Percentiles rank a stretch among this genome's conserved stretches.
Evolutionary conservation across 2,329 filamentous ascomycete genomes (phyloP).

Genomic region (Onygenales sp.): DNA sequence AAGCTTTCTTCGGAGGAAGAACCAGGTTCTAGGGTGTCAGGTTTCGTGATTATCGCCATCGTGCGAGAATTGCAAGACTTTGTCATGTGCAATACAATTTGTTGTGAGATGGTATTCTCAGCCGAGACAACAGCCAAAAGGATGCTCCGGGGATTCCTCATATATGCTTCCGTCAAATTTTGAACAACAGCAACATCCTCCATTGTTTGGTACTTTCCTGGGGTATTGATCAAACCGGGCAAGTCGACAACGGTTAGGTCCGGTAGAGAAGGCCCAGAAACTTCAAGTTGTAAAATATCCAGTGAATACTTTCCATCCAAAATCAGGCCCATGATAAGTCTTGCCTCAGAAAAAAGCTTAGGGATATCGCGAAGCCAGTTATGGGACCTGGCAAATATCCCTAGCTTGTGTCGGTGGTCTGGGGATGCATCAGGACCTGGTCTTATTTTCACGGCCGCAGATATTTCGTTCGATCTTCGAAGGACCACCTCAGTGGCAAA

Average conservation of each 20-base stretch:
- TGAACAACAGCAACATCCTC: slow-evolving; percentile 46
- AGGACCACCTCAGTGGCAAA: slow-evolving; percentile 53
- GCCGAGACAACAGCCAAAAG: slow-evolving; percentile 40
- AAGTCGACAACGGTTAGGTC: slow-evolving; percentile 54
- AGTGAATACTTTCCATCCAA: slow-evolving; percentile 19
- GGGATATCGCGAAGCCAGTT: slow-evolving; percentile 16
- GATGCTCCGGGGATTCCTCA: slow-evolving; percentile 34
- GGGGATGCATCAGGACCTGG: slow-evolving; percentile 13
- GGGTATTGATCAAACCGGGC: slow-evolving; percentile 48
- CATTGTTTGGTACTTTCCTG: slow-evolving; percentile 44
- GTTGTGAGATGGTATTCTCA: slow-evolving; percentile 33
- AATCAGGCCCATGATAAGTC: slow-evolving; percentile 15
- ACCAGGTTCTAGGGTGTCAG: slow-evolving; percentile 27
- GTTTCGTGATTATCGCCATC: slow-evolving; percentile 41
- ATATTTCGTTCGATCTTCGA: slow-evolving; percentile 18
- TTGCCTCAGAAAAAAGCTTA: slow-evolving; percentile 17
- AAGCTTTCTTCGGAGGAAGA: slow-evolving; percentile 29
- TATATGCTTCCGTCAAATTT: slow-evolving; percentile 33
- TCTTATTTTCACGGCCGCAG: slow-evolving; percentile 16
- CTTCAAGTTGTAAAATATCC: slow-evolving; percentile 50
- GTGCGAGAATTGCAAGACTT: slow-evolving; percentile 24
- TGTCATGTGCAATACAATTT: slow-evolving; percentile 31
- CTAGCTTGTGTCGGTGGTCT: slow-evolving; percentile 13
- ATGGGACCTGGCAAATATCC: slow-evolving; percentile 12
- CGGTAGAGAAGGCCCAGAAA: slow-evolving; percentile 49